Evolutionary conservation across 2,329 filamentous ascomycete species (phyloP).

Genomic region (Colletotrichum sp.): DNA sequence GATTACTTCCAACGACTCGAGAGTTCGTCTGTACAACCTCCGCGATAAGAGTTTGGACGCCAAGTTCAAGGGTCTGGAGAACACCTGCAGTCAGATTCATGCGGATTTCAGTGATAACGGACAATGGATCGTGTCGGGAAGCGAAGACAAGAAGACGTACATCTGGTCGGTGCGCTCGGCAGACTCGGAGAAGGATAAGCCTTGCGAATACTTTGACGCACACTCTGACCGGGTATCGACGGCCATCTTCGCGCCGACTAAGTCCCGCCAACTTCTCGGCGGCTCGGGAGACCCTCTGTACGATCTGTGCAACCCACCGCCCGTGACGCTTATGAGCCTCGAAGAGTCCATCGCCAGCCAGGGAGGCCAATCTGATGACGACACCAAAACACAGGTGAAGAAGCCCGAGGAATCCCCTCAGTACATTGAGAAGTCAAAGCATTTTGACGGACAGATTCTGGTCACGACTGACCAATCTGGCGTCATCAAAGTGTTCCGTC

Average conservation of each 20-base stretch:
- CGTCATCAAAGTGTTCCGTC: slow-evolving; percentile 90
- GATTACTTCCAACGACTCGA: slow-evolving; percentile 93
- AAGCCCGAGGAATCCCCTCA: slow-evolving; percentile 73
- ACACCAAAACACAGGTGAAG: slow-evolving; percentile 32
- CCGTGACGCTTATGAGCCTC: slow-evolving; percentile 79
- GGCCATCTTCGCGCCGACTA: slow-evolving; percentile 83
- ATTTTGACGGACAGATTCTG: slow-evolving; percentile 86
- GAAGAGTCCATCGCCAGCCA: slow-evolving; percentile 61
- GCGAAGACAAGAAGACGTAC: slow-evolving; percentile 88
- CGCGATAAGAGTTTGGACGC: slow-evolving; percentile 83
- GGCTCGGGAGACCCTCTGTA: slow-evolving; percentile 92
- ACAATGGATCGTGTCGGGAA: slow-evolving; percentile 87
- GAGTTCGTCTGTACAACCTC: slow-evolving; percentile 88
- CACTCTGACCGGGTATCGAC: slow-evolving; percentile 88
- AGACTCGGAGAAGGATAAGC: slow-evolving; percentile 77
- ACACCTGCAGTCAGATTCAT: slow-evolving; percentile 87
- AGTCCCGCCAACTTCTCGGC: slow-evolving; percentile 78
- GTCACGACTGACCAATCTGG: slow-evolving; percentile 89
- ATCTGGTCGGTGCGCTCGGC: slow-evolving; percentile 77
- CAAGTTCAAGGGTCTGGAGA: slow-evolving; percentile 92
- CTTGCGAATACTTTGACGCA: slow-evolving; percentile 89
- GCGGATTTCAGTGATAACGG: slow-evolving; percentile 89
- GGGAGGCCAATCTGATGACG: slow-evolving; percentile 40
- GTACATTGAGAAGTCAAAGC: slow-evolving; percentile 77
- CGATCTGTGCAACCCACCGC: slow-evolving; percentile 93